Evolutionary conservation across 2,329 filamentous ascomycete genomes (phyloP).

Genomic region (Elsinoe arachidis): DNA sequence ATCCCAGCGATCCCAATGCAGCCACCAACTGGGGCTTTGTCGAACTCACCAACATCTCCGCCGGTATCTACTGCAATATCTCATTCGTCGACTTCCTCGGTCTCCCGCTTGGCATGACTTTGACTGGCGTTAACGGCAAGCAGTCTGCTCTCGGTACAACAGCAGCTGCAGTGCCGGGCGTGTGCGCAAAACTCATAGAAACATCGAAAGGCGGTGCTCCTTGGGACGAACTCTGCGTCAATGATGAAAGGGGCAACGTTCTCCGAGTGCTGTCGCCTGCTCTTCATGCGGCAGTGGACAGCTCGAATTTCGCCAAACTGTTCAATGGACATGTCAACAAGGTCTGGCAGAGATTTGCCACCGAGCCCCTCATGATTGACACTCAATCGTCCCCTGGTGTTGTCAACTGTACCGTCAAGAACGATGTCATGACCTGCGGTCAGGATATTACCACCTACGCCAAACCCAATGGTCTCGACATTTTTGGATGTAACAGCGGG

Average conservation of each 20-base stretch:
- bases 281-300: conserved; percentile 35
- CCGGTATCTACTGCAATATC: conserved; percentile 36
- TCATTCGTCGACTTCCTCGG: conserved; percentile 29
- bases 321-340: conserved; percentile 43
- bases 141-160: conserved; percentile 51
- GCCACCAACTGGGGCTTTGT: conserved; percentile 37
- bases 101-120: conserved; percentile 44
- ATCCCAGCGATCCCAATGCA: conserved; percentile 32
- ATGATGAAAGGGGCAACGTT: conserved; percentile 25
- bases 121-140: conserved; percentile 43
- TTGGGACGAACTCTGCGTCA: conserved; percentile 55
- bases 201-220: conserved; percentile 51
- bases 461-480: conserved; percentile 52
- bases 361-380: conserved; percentile 48
- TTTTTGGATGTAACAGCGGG: conserved; percentile 59
- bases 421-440: conserved; percentile 35
- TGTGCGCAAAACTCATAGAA: conserved; percentile 46
- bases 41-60: conserved; percentile 40
- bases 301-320: conserved; percentile 40
- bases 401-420: conserved; percentile 40
- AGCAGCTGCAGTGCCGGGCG: conserved; percentile 45
- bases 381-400: conserved; percentile 53
- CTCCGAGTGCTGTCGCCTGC: conserved; percentile 36
- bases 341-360: conserved; percentile 43
- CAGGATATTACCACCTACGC: conserved; percentile 40